Base-by-base conservation (phyloP, 495 filamentous ascomycete species). In the Hypoxylon intermedium region DNA sequence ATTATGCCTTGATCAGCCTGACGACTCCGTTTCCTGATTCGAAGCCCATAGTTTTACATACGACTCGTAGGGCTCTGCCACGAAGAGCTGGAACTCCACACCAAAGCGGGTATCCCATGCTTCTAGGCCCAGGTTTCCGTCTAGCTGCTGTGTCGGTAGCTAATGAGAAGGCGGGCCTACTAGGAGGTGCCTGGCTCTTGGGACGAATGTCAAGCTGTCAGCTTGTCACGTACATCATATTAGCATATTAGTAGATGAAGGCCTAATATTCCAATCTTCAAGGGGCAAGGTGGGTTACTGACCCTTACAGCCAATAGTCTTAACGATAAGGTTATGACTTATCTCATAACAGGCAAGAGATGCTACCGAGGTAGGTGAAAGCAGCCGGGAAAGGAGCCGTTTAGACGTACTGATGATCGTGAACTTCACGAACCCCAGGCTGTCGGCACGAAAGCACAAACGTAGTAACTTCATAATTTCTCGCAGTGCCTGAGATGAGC, bases 191-290 rank as follows among this genome's bases (percentile, higher is more conserved):
- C 62, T 56, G 55, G 62, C 56, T 57, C 46, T 56, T 56, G 51
- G 56, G 51, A 60, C 51, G 55, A 55, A n/a, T n/a, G n/a, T n/a
- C n/a, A n/a, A n/a, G n/a, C n/a, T 53, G 38, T 41, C 47, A 65
- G 51, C 62, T 65, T 56, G 51, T 55, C 56, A 46, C 42, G 62
- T 55, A 65, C 51, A 65, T 65, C 62, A 65, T 65, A 65, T 37
- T 37, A 7, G 24, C 7, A 26, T 26, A n/a, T 58, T 60, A 59
- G 46, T 33, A 65, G 11, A 34, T 28, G 9, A 31, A 46, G 19
- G 62, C 18, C 34, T 52, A 53, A 52, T 48, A 44, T 57, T 65
- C 48, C 50, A 57, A 60, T 37, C 37, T 48, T 52, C 45, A 56
- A 56, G 44, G 56, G 37, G n/a, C 18, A 48, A 33, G 40, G 18